Evolutionary conservation across 768 basidiomycete genomes (phyloP), one percentile per base, ranked within the genome.

Genomic region (Gymnopilus junonius): DNA sequence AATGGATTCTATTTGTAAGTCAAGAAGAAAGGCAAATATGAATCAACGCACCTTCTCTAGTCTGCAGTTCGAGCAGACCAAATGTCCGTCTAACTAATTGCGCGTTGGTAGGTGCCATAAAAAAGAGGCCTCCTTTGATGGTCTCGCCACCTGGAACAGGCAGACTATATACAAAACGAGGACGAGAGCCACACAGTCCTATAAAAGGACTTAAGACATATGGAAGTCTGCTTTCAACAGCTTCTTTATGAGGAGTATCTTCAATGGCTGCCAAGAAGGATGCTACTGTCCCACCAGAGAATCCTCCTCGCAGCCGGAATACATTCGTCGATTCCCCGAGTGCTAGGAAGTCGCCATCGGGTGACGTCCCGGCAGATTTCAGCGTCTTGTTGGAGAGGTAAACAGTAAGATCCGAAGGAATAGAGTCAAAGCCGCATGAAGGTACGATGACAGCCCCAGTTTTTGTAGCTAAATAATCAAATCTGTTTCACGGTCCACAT

Each of bases 371-470:
- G 3, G 70, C 71, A 10, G 77, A 70, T 73, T 89, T 89, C 56
- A 95, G 82, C 0, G 87, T 88, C 67, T 85, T 87, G 61, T 89
- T 89, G 17, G 91, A 84, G 50, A 93, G 76, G 75, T 87, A 89
- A 0, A 87, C 84, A 11, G 84, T 75, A 45, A 91, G 72, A 71
- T 97, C 94, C 3, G 89, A 86, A 3, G 92, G 92, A 29, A 93
- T 69, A 1, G 91, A 93, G 72, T 94, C 92, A 63, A 92, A 82
- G 2, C 90, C 94, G 58, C 88, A 91, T 1, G 87, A 81, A 23
- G 93, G 93, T 20, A 97, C 83, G 66, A 98, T 90, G 65, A 93
- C 84, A 5, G 93, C 81, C 45, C 86, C 84, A 1, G 85, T 87
- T 70, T 88, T 86, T 10, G 82, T 85, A 0, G 95, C 95, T 11